A percentile compares a stretch with the other conserved stretches of the same genome.
Conservation (phyloP, 1,284 basidiomycete species). For the Puccinia coronata region DNA sequence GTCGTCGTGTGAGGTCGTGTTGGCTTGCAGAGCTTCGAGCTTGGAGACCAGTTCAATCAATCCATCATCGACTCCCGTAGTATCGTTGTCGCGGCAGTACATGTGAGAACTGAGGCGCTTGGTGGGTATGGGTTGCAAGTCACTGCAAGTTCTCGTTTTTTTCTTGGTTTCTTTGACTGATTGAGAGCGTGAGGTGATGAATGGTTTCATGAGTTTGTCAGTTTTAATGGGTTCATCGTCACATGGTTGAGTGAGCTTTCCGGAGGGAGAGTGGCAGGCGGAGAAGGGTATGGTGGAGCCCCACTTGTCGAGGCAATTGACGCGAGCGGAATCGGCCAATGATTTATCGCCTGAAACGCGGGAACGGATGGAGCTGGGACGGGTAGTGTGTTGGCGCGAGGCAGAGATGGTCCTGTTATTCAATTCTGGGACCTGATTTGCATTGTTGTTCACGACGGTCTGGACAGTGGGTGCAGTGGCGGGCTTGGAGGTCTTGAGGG, state of each 20-base stretch:
- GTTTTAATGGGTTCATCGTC: background rate
- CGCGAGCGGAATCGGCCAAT: background rate
- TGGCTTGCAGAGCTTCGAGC: conserved; percentile 20
- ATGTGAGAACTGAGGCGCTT: background rate
- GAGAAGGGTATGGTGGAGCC: conserved; percentile 11
- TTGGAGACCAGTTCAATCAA: conserved; percentile 9
- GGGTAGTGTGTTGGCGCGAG: background rate
- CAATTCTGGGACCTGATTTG: conserved; percentile 9
- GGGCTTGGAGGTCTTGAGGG: too few relatives aligned
- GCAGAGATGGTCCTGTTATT: conserved; percentile 6
- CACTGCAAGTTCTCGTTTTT: background rate
- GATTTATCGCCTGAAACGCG: conserved; percentile 12
- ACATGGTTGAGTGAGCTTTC: background rate
- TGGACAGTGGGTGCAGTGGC: background rate
- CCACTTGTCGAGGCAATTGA: conserved; percentile 26
- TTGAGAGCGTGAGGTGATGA: background rate
- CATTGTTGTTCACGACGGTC: conserved; percentile 34
- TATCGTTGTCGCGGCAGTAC: background rate
- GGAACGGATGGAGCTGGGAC: background rate
- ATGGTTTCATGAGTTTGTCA: background rate
- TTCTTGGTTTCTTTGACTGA: background rate
- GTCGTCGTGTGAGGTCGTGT: background rate
- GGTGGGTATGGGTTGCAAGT: background rate
- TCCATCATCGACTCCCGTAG: background rate
- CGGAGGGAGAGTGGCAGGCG: background rate